phyloP scores from a whole-genome alignment of 257 asterid genomes.

The Hygrophila difformis region DNA sequence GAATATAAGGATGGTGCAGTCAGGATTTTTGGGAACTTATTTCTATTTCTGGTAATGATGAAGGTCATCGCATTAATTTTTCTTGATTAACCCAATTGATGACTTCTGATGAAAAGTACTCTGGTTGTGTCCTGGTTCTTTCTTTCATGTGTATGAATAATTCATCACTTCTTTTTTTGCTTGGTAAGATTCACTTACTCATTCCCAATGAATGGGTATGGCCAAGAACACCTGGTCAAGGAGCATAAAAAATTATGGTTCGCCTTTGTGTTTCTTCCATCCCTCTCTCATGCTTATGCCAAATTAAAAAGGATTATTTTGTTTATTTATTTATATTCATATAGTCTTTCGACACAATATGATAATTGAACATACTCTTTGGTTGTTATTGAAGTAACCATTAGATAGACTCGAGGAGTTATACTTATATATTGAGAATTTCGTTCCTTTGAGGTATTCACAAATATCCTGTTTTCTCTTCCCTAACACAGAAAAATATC shows the following conservation, averaged over 20 bases:
- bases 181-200: slow-evolving; percentile 2
- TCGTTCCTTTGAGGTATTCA: background rate
- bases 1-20: background rate
- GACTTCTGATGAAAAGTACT: too few relatives aligned
- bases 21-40: background rate
- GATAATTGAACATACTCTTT: background rate
- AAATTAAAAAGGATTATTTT: too few relatives aligned
- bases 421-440: background rate
- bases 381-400: background rate
- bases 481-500: background rate
- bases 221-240: background rate
- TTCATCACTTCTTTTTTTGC: background rate
- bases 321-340: too few relatives aligned
- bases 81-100: background rate
- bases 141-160: too few relatives aligned
- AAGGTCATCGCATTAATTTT: background rate
- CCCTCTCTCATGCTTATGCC: too few relatives aligned
- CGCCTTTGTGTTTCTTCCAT: too few relatives aligned
- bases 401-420: background rate
- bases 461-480: background rate
- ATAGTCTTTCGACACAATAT: background rate
- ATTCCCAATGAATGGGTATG: background rate
- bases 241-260: background rate
- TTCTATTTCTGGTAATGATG: background rate
- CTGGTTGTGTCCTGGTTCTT: too few relatives aligned